phyloP scores from a whole-genome alignment of 2,329 filamentous ascomycete species.

The Cercospora sp. region DNA sequence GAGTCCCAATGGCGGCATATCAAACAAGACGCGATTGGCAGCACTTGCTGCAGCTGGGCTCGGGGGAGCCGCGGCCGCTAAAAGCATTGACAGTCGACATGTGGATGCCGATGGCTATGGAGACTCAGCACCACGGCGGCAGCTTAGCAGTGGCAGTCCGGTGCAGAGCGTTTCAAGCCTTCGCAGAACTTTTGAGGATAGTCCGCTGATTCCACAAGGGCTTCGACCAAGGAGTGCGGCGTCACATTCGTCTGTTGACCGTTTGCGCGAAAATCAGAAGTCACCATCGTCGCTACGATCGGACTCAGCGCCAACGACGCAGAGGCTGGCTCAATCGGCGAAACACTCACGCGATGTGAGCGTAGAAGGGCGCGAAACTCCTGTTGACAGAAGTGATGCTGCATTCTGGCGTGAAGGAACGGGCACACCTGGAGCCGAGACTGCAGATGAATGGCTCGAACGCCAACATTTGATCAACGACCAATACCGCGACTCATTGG shows the following conservation, averaged over 20 bases:
- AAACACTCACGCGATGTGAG: slow-evolving; percentile 56
- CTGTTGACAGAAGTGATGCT: slow-evolving; percentile 42
- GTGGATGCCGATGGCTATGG: slow-evolving; percentile 38
- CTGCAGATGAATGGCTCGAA: slow-evolving; percentile 53
- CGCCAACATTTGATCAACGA: slow-evolving; percentile 61
- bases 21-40: slow-evolving; percentile 40
- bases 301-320: slow-evolving; percentile 58
- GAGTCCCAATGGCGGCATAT: slow-evolving; percentile 40
- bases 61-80: slow-evolving; percentile 54
- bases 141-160: slow-evolving; percentile 58
- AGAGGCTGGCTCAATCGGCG: slow-evolving; percentile 52
- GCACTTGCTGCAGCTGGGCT: slow-evolving; percentile 44
- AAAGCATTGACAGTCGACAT: slow-evolving; percentile 61
- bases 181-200: slow-evolving; percentile 58
- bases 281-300: slow-evolving; percentile 62
- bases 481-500: slow-evolving; percentile 51
- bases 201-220: slow-evolving; percentile 37
- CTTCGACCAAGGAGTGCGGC: slow-evolving; percentile 36
- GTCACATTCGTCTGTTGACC: slow-evolving; percentile 61
- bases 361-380: slow-evolving; percentile 37
- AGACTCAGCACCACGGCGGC: slow-evolving; percentile 23
- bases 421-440: slow-evolving; percentile 37
- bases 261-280: slow-evolving; percentile 53
- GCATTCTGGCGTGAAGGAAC: slow-evolving; percentile 50
- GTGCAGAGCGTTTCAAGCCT: slow-evolving; percentile 85